Base-by-base conservation (phyloP, 495 filamentous ascomycete species). In the Aspergillus taichungensis region DNA sequence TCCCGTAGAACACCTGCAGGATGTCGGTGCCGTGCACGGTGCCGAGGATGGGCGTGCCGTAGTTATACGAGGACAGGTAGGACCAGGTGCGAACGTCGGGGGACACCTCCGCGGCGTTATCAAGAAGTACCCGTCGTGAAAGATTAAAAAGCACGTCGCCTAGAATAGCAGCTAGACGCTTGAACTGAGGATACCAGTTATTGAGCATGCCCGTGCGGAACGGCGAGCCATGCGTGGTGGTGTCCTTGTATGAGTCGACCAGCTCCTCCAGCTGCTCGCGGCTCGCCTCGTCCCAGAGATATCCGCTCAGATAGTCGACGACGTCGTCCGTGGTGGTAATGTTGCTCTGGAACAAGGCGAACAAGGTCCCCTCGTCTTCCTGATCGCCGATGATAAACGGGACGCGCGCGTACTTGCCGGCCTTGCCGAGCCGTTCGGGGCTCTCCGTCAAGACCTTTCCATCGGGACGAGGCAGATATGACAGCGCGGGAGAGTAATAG, bases 21-120 rank as follows among this genome's bases (percentile, higher is more conserved):
- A 87, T 49, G 48, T 88, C 85, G 10, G 68, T 74, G 13, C 68
- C 81, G 61, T 88, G 85, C 64, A 84, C 85, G 0, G 84, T 88
- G 8, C 85, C 85, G 0, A 88, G 53, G 37, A 87, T 67, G 0
- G 84, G 80, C 0, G 79, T 82, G 12, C 80, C 82, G 47, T 76
- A 76, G 64, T 82, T 62, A 61, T 86, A 88, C 6, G 78, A 76
- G 1, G 76, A 56, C 0, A 87, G 71, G 60, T 89, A 89, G 1
- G 82, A 86, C 83, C 84, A 89, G 10, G 63, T 63, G 0, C 76
- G 76, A 3, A 86, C 75, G 28, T 67, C 45, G 0, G 80, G 77
- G 28, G 76, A 74, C 18, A 61, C 66, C 3, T 64, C 34, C 0
- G 42, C 37, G 2, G 73, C 55, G 1, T 40, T 30, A 7, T 69